Evolutionary conservation across 257 asterid genomes (phyloP).

Genomic region (Petunia secreta): DNA sequence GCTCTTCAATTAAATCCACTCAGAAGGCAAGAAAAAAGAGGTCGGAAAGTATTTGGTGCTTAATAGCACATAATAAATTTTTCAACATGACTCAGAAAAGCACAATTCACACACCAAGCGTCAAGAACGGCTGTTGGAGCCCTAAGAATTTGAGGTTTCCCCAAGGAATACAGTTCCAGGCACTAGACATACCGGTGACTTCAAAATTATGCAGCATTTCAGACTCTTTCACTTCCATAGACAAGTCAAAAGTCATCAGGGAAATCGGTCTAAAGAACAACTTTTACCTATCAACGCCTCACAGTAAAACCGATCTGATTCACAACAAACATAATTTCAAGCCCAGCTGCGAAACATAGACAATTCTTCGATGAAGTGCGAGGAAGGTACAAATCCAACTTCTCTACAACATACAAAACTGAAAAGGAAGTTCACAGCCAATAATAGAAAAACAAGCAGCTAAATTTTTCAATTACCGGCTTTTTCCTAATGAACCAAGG

Average conservation of each 20-base stretch:
- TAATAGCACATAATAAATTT: background rate
- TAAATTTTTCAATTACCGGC: conserved; percentile 63
- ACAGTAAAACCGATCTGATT: conserved; percentile 6
- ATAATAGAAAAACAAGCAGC: conserved; percentile 21
- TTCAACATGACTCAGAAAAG: background rate
- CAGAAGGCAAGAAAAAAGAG: background rate
- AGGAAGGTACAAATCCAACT: background rate
- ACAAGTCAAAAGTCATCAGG: background rate
- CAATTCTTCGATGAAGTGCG: background rate
- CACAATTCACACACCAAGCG: conserved; percentile 1
- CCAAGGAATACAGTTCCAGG: background rate
- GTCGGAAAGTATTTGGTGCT: background rate
- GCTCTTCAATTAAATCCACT: background rate
- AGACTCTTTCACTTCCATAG: background rate
- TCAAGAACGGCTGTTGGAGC: background rate
- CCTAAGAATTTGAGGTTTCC: background rate
- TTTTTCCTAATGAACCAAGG: conserved; percentile 96
- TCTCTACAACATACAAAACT: conserved; percentile 9
- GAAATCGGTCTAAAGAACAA: conserved; percentile 6
- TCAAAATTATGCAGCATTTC: background rate
- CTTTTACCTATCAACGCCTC: background rate
- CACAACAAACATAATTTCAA: conserved; percentile 10
- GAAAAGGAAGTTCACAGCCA: conserved; percentile 2
- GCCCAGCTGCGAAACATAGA: background rate
- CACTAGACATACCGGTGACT: conserved; percentile 3